Conservation (phyloP, 768 basidiomycete species). For the Pleurotus giganteus region DNA sequence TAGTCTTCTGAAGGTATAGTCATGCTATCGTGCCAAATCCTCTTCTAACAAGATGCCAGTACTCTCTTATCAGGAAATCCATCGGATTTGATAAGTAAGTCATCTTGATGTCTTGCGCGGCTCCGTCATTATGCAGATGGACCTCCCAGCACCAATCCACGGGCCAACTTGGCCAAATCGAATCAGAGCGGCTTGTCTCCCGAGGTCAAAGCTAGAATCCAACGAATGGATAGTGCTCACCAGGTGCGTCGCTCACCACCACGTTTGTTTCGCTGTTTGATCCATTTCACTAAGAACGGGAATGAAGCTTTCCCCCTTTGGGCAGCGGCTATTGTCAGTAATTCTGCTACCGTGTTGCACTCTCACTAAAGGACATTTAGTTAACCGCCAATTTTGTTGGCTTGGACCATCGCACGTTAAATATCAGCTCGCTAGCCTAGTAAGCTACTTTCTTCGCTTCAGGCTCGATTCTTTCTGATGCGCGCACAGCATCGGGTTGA, state of each 20-base stretch:
- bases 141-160: constrained; percentile 16
- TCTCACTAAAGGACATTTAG: not conserved
- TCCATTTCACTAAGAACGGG: constrained; percentile 22
- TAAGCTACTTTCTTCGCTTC: not conserved
- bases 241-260: constrained; percentile 12
- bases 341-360: constrained; percentile 3
- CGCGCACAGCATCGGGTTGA: constrained; percentile 15
- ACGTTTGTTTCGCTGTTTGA: not conserved
- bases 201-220: constrained; percentile 15
- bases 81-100: constrained; percentile 21
- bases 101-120: not conserved
- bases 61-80: constrained; percentile 9
- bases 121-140: not conserved
- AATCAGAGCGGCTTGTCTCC: constrained; percentile 14
- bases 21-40: not conserved
- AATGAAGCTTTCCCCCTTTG: constrained; percentile 28
- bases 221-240: constrained; percentile 22
- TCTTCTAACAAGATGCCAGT: not conserved
- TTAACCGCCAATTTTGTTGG: constrained; percentile 22
- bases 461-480: not conserved
- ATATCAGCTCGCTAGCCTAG: not conserved
- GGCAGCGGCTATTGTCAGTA: constrained; percentile 21
- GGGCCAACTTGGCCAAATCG: constrained; percentile 17
- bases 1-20: constrained; percentile 22
- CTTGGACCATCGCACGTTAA: constrained; percentile 15